These are phyloP conservation scores for Laguncularia racemosa DNA, from an alignment of 345 rosid species.

Conservation along the genomic window DNA sequence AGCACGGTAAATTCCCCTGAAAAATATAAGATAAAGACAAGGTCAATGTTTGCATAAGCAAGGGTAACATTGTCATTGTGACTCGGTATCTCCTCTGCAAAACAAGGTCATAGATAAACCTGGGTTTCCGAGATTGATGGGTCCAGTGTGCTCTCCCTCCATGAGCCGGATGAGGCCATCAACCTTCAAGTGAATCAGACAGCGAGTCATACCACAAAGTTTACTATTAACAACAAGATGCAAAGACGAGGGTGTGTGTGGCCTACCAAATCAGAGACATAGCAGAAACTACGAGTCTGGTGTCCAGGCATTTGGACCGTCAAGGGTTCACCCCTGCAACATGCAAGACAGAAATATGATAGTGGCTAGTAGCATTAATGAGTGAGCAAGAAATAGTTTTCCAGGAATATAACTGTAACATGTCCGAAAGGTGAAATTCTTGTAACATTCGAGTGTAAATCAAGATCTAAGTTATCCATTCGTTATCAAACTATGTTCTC, in stretches of 20 bases:
- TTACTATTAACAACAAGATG: neutral
- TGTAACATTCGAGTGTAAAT: too few relatives aligned
- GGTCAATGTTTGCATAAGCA: neutral
- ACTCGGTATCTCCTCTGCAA: neutral
- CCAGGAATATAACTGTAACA: too few relatives aligned
- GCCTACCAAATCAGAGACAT: constrained; percentile 86
- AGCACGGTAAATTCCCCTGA: constrained; percentile 88
- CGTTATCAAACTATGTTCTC: too few relatives aligned
- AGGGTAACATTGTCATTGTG: neutral
- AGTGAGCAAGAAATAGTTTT: too few relatives aligned
- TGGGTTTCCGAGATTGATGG: constrained; percentile 97
- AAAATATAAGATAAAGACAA: neutral
- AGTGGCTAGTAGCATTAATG: neutral
- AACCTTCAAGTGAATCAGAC: constrained; percentile 30
- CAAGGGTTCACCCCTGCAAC: constrained; percentile 70
- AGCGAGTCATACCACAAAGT: neutral
- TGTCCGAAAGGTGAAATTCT: too few relatives aligned
- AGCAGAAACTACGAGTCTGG: constrained; percentile 97
- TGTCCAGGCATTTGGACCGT: constrained; percentile 96
- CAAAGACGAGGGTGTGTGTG: neutral
- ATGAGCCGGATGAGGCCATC: constrained; percentile 94
- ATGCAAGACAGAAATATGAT: constrained; percentile 5
- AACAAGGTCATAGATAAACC: constrained; percentile 23
- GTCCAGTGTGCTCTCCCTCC: constrained; percentile 95
- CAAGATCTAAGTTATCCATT: too few relatives aligned